phyloP scores from a whole-genome alignment of 371 early-diverging fungal genomes.

The Dichotomocladium elegans region DNA sequence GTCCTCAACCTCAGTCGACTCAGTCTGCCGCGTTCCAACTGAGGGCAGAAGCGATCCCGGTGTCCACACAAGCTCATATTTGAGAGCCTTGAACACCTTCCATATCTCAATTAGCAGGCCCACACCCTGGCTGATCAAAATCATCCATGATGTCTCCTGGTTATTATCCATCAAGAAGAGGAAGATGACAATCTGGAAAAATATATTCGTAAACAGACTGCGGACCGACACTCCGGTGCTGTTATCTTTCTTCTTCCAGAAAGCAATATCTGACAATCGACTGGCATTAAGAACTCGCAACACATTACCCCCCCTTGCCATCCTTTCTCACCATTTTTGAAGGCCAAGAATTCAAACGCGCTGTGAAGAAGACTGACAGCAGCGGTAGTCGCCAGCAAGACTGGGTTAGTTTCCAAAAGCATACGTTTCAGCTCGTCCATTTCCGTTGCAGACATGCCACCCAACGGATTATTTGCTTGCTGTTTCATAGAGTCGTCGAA shows the following conservation, averaged over 20 bases:
- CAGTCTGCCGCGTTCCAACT: slow-evolving; percentile 21
- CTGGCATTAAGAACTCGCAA: not conserved
- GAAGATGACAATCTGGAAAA: slow-evolving; percentile 84
- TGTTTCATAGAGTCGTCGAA: slow-evolving; percentile 61
- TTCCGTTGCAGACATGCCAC: slow-evolving; percentile 57
- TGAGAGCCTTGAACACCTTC: slow-evolving; percentile 88
- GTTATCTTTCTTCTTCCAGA: slow-evolving; percentile 85
- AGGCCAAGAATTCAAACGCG: slow-evolving; percentile 91
- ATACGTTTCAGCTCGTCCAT: slow-evolving; percentile 74
- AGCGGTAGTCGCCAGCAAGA: slow-evolving; percentile 73
- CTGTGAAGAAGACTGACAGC: slow-evolving; percentile 81
- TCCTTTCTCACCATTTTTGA: slow-evolving; percentile 76
- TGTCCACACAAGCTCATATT: slow-evolving; percentile 50
- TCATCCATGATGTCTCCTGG: slow-evolving; percentile 83
- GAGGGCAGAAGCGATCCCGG: slow-evolving; percentile 40
- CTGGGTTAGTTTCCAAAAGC: slow-evolving; percentile 89
- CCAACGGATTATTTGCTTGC: slow-evolving; percentile 64
- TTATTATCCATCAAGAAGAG: slow-evolving; percentile 87
- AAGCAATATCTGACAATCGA: slow-evolving; percentile 68
- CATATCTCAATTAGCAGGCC: slow-evolving; percentile 86
- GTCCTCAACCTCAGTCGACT: slow-evolving; percentile 60
- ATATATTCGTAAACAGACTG: slow-evolving; percentile 76
- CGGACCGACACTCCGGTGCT: slow-evolving; percentile 86
- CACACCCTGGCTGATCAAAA: slow-evolving; percentile 75
- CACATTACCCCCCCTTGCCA: not conserved